Evolutionary conservation across 352 stramenopile species (phyloP), one percentile per base, ranked within the genome.

Genomic region (Phytophthora pseudosyringae): DNA sequence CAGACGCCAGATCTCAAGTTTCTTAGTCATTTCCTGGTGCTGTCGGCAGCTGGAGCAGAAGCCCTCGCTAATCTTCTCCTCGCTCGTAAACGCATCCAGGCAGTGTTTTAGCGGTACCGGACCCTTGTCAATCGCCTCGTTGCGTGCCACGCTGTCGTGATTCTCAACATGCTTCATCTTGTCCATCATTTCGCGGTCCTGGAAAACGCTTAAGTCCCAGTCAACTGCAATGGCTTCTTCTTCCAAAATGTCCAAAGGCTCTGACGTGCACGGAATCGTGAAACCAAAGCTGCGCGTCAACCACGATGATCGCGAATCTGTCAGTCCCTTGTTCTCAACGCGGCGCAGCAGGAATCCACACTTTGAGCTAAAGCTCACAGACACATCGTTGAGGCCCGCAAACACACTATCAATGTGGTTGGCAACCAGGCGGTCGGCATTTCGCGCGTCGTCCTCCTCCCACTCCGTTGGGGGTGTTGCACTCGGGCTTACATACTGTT

Each of bases 31-130:
- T 56, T 97, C 89, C 44, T 98, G 87, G 59, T 98, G 94, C 47
- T 97, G 72, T 46, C 98, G 93, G 71, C 98, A 99, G 64, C 90
- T 97, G 21, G 91, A 98, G 78, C 97, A 99, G 74, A 99, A 99
- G 61, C 97, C 87, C 57, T 96, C 88, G 36, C 70, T 91, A 59
- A 96, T 94, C 59, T 94, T 95, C 51, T 96, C 88, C 57, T 95
- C 86, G 10, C 70, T 84, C 10, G 86, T 96, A 51, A 96, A 96
- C 5, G 86, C 81, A 61, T 96, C 83, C 41, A 96, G 66, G 45
- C 88, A 96, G 50, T 93, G 81, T 40, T 64, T 82, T 18, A 95
- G 59, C 4, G 88, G 88, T 15, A 96, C 88, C n/a, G 88, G 88
- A 5, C 88, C 88, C 59, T 96, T 94, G 66, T 96, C 88, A 52